Conservation (phyloP, 108 stramenopile species). For the Cylindrotheca closterium region DNA sequence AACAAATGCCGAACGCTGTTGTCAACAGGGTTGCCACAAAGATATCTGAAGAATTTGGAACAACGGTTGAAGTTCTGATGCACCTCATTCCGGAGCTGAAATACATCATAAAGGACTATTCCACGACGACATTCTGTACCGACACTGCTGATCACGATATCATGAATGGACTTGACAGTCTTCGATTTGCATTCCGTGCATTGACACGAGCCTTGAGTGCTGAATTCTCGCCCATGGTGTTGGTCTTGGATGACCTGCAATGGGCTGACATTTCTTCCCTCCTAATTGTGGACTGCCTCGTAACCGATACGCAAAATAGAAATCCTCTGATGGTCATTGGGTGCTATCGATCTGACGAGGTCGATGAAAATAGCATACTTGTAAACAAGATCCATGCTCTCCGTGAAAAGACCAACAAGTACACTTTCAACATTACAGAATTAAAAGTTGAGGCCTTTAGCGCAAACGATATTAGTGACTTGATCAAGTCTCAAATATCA, state of each 20-base stretch:
- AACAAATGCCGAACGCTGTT: too few species aligned
- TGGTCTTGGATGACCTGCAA: too few species aligned
- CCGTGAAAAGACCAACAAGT: not conserved
- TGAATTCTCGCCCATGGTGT: not conserved
- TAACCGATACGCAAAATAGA: conserved; percentile 17
- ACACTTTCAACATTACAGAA: conserved; percentile 1
- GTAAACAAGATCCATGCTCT: not conserved
- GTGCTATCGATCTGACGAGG: conserved; percentile 7
- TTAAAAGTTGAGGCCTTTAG: not conserved
- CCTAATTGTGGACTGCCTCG: conserved; percentile 29
- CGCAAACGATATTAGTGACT: conserved; percentile 2
- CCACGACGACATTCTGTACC: not conserved
- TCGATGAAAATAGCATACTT: too few species aligned
- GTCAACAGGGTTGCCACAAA: too few species aligned
- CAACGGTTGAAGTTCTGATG: not conserved
- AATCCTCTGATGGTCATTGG: too few species aligned
- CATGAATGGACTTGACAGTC: not conserved
- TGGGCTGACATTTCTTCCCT: conserved; percentile 37
- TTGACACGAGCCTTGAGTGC: conserved; percentile 1
- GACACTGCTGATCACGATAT: not conserved
- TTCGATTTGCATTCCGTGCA: conserved; percentile 10
- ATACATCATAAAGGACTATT: not conserved
- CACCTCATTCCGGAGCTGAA: not conserved
- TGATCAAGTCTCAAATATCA: conserved; percentile 1
- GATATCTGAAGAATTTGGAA: too few species aligned